A percentile compares a stretch with the other conserved stretches of the same genome.
phyloP scores from a whole-genome alignment of 2,329 filamentous ascomycete genomes.

The Botrytis sinoallii region DNA sequence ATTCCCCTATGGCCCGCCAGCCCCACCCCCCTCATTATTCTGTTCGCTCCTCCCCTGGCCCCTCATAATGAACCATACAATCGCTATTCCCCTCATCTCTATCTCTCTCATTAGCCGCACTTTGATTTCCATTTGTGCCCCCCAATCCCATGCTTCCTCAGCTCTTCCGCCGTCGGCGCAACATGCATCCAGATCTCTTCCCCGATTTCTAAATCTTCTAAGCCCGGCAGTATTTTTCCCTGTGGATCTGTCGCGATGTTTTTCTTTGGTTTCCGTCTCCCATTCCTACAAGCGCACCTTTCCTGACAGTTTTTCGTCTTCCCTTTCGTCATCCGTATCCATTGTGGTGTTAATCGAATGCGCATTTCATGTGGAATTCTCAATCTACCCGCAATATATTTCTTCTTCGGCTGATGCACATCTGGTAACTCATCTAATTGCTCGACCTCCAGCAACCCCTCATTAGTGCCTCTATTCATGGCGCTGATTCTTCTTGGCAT shows the following conservation, averaged over 20 bases:
- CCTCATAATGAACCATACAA: neutral
- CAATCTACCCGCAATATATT: conserved; percentile 56
- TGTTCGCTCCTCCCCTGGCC: neutral
- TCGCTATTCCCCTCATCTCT: neutral
- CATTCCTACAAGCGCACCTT: no score
- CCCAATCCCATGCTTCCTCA: conserved; percentile 30
- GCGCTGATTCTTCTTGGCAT: conserved; percentile 47
- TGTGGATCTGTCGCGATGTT: conserved; percentile 40
- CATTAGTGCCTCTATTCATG: conserved; percentile 52
- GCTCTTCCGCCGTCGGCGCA: conserved; percentile 39
- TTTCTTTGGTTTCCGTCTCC: conserved; percentile 32
- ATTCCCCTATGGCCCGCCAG: conserved; percentile 4
- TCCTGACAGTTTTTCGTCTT: neutral
- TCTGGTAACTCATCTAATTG: conserved; percentile 46
- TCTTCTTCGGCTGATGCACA: conserved; percentile 54
- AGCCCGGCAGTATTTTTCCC: conserved; percentile 40
- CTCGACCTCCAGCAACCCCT: conserved; percentile 48
- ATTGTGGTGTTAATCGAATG: conserved; percentile 21
- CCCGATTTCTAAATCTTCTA: conserved; percentile 35
- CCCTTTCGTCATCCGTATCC: conserved; percentile 31
- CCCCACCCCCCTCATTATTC: neutral
- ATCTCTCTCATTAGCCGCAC: conserved; percentile 11
- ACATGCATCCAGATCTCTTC: conserved; percentile 55
- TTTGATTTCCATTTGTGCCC: neutral
- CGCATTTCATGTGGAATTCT: conserved; percentile 48